phyloP scores from a whole-genome alignment of 129 eudicot genomes.

The Heracleum sosnowskyi region DNA sequence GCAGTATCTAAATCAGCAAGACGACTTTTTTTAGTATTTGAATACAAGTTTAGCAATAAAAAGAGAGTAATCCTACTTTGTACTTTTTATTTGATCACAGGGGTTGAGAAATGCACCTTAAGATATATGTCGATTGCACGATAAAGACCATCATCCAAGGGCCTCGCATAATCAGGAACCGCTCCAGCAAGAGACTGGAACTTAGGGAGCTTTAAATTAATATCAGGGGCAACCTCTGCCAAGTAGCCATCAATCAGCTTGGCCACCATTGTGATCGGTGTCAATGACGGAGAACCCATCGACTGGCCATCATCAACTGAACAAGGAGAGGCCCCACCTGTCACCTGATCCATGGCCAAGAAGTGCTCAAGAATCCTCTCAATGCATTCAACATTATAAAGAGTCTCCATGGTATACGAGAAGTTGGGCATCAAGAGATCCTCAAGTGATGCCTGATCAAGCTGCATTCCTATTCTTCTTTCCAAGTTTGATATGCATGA shows the following conservation, averaged over 20 bases:
- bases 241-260: slow-evolving; percentile 87
- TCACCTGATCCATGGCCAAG: slow-evolving; percentile 67
- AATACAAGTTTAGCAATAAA: background rate
- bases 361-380: slow-evolving; percentile 84
- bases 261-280: slow-evolving; percentile 91
- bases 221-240: slow-evolving; percentile 94
- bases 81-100: background rate
- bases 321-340: slow-evolving; percentile 78
- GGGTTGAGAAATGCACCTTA: slow-evolving; percentile 44
- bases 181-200: slow-evolving; percentile 85
- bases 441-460: slow-evolving; percentile 84
- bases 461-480: slow-evolving; percentile 81
- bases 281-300: slow-evolving; percentile 83
- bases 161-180: slow-evolving; percentile 93
- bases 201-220: slow-evolving; percentile 85
- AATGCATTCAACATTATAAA: slow-evolving; percentile 87
- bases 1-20: background rate
- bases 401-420: slow-evolving; percentile 85
- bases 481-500: slow-evolving; percentile 66
- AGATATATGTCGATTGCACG: slow-evolving; percentile 94
- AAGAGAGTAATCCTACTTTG: background rate
- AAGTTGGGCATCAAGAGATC: slow-evolving; percentile 88
- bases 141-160: slow-evolving; percentile 92
- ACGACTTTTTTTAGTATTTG: background rate
- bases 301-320: slow-evolving; percentile 63